Conservation (phyloP, 345 rosid species). For the Melastoma malabathricum region DNA sequence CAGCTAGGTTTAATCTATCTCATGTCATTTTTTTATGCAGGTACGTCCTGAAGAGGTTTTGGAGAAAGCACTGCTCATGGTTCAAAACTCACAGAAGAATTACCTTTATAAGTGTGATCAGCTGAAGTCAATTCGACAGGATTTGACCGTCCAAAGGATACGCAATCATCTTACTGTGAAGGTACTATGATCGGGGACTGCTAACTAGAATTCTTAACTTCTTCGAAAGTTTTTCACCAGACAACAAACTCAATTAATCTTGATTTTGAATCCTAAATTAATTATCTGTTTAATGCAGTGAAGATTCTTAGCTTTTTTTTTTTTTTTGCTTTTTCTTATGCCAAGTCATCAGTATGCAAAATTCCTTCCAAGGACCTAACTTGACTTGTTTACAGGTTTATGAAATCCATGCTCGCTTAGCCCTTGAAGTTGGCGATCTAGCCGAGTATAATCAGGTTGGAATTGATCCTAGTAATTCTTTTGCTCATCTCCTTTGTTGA, state of each 20-base stretch:
- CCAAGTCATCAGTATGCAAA: too few species aligned
- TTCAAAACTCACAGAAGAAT: slow-evolving; percentile 75
- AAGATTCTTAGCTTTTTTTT: too few species aligned
- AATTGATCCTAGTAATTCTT: background rate
- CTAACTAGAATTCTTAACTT: too few species aligned
- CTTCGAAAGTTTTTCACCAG: too few species aligned
- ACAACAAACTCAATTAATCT: too few species aligned
- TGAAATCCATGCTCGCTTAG: slow-evolving; percentile 95
- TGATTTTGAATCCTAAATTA: too few species aligned
- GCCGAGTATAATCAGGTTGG: slow-evolving; percentile 96
- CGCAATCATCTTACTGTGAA: slow-evolving; percentile 71
- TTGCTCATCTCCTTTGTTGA: background rate
- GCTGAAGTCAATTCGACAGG: slow-evolving; percentile 97
- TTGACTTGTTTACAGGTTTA: slow-evolving; percentile 53
- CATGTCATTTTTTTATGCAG: slow-evolving; percentile 24
- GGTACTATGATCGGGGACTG: slow-evolving; percentile 22
- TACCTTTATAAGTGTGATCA: slow-evolving; percentile 95
- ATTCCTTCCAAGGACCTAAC: background rate
- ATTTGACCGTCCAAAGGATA: slow-evolving; percentile 88
- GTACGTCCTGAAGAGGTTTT: slow-evolving; percentile 97
- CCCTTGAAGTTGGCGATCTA: slow-evolving; percentile 88
- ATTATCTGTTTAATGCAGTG: too few species aligned
- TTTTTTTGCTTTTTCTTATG: too few species aligned
- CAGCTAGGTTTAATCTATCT: slow-evolving; percentile 1
- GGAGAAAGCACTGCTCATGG: slow-evolving; percentile 78